Percentiles rank a stretch among this genome's conserved stretches.
phyloP scores from a whole-genome alignment of 1,139 yeast species.

The Hansenula sp. region DNA sequence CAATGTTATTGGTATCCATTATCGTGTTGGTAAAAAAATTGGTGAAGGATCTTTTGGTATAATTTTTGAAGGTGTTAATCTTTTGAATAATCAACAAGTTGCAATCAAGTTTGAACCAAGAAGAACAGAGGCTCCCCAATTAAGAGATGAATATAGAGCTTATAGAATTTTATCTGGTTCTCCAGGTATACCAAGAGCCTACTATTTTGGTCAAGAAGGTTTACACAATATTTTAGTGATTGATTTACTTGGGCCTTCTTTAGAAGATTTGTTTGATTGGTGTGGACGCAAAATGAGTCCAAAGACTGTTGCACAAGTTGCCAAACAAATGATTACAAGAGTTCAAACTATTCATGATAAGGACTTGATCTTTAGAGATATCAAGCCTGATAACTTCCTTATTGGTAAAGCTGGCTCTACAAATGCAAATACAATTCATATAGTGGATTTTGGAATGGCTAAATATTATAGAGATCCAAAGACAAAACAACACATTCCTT shows the following conservation, averaged over 20 bases:
- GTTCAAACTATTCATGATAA: slow-evolving; percentile 66
- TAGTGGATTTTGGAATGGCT: slow-evolving; percentile 96
- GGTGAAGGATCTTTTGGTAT: slow-evolving; percentile 88
- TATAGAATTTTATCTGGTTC: slow-evolving; percentile 61
- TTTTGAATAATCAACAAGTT: slow-evolving; percentile 69
- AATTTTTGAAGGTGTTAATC: slow-evolving; percentile 73
- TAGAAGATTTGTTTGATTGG: slow-evolving; percentile 80
- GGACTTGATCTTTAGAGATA: slow-evolving; percentile 70
- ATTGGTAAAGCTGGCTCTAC: slow-evolving; percentile 65
- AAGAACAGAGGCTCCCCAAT: slow-evolving; percentile 76
- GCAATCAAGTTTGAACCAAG: slow-evolving; percentile 81
- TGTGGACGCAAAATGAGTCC: slow-evolving; percentile 68
- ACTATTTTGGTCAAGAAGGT: slow-evolving; percentile 79
- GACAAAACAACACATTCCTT: slow-evolving; percentile 93
- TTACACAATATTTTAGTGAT: slow-evolving; percentile 70
- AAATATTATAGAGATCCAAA: slow-evolving; percentile 94
- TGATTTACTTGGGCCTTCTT: slow-evolving; percentile 70
- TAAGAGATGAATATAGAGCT: slow-evolving; percentile 73
- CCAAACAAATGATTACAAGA: slow-evolving; percentile 68
- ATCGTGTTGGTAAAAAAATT: slow-evolving; percentile 75
- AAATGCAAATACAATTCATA: slow-evolving; percentile 78
- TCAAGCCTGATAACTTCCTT: slow-evolving; percentile 72
- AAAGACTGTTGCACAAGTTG: slow-evolving; percentile 69
- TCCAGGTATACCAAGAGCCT: slow-evolving; percentile 68
- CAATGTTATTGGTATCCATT: slow-evolving; percentile 73